Evolutionary conservation across 371 early-diverging fungal genomes (phyloP).

Genomic region (Nematocida sp.): DNA sequence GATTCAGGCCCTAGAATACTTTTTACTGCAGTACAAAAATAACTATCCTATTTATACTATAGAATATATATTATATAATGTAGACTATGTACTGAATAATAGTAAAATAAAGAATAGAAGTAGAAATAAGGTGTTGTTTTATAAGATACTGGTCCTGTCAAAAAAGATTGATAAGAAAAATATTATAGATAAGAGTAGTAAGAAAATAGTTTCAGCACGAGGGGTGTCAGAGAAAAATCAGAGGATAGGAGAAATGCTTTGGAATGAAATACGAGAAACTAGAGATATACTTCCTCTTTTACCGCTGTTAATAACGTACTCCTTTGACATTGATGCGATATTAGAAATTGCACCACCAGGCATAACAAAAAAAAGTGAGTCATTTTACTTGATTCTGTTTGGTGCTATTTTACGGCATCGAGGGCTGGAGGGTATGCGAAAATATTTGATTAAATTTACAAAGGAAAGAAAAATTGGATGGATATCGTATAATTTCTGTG

Average conservation of each 20-base stretch:
- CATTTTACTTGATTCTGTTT: constrained; percentile 47
- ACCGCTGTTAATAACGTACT: not conserved
- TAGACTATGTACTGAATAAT: constrained; percentile 13
- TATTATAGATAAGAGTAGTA: constrained; percentile 13
- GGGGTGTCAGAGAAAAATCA: constrained; percentile 31
- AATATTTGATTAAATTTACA: constrained; percentile 32
- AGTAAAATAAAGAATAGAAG: not conserved
- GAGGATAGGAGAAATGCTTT: constrained; percentile 14
- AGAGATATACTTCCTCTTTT: constrained; percentile 21
- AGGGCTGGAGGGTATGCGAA: constrained; percentile 17
- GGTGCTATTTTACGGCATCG: constrained; percentile 23
- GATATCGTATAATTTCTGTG: constrained; percentile 10
- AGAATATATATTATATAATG: constrained; percentile 20
- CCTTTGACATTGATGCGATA: constrained; percentile 16
- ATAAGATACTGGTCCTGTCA: constrained; percentile 30
- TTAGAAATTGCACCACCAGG: constrained; percentile 29
- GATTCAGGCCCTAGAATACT: constrained; percentile 51
- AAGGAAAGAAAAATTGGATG: constrained; percentile 44
- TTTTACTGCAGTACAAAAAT: constrained; percentile 39
- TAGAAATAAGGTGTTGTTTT: constrained; percentile 32
- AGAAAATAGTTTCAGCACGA: constrained; percentile 1
- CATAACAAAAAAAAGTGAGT: constrained; percentile 45
- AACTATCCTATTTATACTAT: constrained; percentile 30
- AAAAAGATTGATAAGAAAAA: constrained; percentile 2
- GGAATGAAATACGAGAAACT: constrained; percentile 20